phyloP scores from a whole-genome alignment of 2,329 filamentous ascomycete genomes.

The Magnaporthales sp. region DNA sequence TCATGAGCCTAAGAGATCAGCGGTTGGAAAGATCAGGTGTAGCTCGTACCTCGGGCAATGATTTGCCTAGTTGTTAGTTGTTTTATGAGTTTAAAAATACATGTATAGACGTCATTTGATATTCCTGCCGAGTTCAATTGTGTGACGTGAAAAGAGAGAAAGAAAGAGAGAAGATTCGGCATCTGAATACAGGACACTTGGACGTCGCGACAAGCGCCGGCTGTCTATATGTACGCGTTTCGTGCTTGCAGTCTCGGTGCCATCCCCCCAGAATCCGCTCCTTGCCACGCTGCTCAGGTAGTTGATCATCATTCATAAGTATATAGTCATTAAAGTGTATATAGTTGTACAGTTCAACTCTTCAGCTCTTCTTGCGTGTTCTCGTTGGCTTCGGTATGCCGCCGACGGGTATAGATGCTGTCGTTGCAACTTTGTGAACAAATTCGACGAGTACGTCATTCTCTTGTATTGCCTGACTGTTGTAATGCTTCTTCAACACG shows the following conservation, averaged over 20 bases:
- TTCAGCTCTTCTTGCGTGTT: constrained; percentile 16
- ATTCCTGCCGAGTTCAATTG: background rate
- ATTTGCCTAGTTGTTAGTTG: background rate
- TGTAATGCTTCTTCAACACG: constrained; percentile 74
- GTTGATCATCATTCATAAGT: background rate
- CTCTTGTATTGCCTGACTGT: constrained; percentile 68
- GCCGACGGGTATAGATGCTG: background rate
- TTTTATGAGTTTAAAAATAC: background rate
- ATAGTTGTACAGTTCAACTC: constrained; percentile 7
- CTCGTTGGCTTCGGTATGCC: constrained; percentile 18
- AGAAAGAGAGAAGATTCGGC: background rate
- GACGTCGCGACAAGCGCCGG: background rate
- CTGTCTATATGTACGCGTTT: background rate
- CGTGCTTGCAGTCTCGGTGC: background rate
- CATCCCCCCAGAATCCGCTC: background rate
- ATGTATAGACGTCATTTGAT: background rate
- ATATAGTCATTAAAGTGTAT: background rate
- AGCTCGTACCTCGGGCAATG: background rate
- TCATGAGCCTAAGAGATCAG: background rate
- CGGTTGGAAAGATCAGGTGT: background rate
- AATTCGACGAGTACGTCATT: constrained; percentile 77
- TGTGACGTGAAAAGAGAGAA: background rate
- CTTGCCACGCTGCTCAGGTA: background rate
- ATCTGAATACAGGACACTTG: background rate
- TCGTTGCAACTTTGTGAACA: constrained; percentile 58